Evolutionary conservation across 1,139 yeast species (phyloP), one percentile per base, ranked within the genome.

Genomic region (Lodderomyces margitis): DNA sequence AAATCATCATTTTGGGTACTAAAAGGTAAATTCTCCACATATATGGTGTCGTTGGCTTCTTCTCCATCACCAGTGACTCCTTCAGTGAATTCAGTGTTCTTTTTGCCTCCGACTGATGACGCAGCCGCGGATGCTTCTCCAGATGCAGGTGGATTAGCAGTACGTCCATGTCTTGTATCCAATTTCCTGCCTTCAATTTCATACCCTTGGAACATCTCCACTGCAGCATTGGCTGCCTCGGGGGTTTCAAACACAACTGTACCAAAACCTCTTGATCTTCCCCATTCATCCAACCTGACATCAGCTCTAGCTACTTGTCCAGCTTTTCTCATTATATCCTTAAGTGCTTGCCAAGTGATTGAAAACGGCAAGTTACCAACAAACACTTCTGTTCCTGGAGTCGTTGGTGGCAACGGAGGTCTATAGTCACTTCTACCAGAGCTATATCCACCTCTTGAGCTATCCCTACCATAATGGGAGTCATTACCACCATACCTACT

Each of bases 211-310:
- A 80, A 81, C 56, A 66, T 72, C 35, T 75, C 81, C 48, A 83
- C 74, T 2, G 91, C 89, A 38, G 66, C 70, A 34, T 64, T 60
- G 40, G 87, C 89, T 47, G 79, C 86, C 46, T 80, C 86, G 20
- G 70, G 69, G 4, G 75, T 74, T 37, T 66, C 69, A 52, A 77
- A 83, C 12, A 81, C 78, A 23, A 84, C 89, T 11, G 85, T 84
- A 42, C 96, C 98, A 56, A 80, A 83, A 2, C 97, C 97, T 62
- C 84, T 78, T 2, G 96, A 87, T 53, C 85, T 79, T 17, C 96
- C 96, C 54, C 78, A 75, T 38, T 70, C 75, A 52, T 80, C 87
- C 39, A 73, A 64, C 57, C 81, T 78, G 33, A 91, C 81, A 58
- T 89, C 96, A 3, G 96, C 96, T 49, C 94, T 80, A 27, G 78